A percentile compares a stretch with the other conserved stretches of the same genome.
phyloP scores from a whole-genome alignment of 169 alveolate genomes.

The Cryptosporidium bovis region DNA sequence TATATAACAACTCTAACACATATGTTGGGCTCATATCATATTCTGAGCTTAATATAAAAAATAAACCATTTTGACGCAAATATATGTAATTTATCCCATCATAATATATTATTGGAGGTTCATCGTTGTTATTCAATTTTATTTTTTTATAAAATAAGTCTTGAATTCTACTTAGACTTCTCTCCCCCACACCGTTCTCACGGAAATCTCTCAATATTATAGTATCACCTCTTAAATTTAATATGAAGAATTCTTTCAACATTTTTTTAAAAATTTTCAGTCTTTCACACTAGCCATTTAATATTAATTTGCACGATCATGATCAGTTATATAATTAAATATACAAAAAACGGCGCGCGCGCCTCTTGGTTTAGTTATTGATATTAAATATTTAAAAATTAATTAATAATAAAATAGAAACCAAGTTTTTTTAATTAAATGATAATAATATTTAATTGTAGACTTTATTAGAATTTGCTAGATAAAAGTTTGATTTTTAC shows the following conservation, averaged over 20 bases:
- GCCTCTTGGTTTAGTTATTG: too few species aligned
- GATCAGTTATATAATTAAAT: too few species aligned
- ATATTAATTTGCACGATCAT: too few species aligned
- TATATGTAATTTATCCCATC: slow-evolving; percentile 90
- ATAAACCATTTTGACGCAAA: slow-evolving; percentile 82
- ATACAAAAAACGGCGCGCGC: too few species aligned
- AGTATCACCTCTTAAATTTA: slow-evolving; percentile 95
- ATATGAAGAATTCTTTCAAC: slow-evolving; percentile 90
- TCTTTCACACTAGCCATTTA: too few species aligned
- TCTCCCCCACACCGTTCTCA: slow-evolving; percentile 85
- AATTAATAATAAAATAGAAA: too few species aligned
- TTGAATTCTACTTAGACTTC: slow-evolving; percentile 69
- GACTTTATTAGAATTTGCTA: too few species aligned
- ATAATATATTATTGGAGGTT: slow-evolving; percentile 83
- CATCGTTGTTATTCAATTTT: slow-evolving; percentile 86
- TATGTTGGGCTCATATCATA: slow-evolving; percentile 93
- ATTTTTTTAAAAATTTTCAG: slow-evolving; percentile 70
- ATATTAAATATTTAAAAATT: too few species aligned
- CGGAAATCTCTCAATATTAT: slow-evolving; percentile 92
- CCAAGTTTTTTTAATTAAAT: too few species aligned
- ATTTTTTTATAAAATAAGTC: slow-evolving; percentile 93
- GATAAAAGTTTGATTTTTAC: too few species aligned
- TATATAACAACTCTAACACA: slow-evolving; percentile 87
- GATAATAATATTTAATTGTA: too few species aligned
- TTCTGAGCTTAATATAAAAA: slow-evolving; percentile 91